Evolutionary conservation across 768 basidiomycete genomes (phyloP), one percentile per base, ranked within the genome.

Genomic region (Suillus tomentosus): DNA sequence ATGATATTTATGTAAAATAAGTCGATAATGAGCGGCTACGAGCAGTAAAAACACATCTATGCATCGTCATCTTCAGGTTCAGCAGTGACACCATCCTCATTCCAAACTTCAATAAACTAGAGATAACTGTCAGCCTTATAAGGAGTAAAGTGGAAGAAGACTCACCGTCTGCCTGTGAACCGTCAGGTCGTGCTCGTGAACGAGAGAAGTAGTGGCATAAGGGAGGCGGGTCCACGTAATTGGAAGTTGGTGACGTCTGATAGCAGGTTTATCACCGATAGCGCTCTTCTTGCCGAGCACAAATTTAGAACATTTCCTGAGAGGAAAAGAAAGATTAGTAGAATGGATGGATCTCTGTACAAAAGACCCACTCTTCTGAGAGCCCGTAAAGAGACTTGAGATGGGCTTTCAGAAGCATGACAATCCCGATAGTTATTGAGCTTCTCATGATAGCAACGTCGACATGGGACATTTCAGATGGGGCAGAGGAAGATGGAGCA

Each of bases 251-350:
- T 88, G 79, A 34, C 86, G 85, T 68, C 85, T 87, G 2, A 79
- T 74, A 5, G 88, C 92, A 15, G 91, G 83, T 71, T 88, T 92
- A 75, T 99, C 96, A 1, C 96, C 96, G 3, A 90, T 74, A 0
- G 92, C 87, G 61, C 87, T 93, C 78, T 98, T 98, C 83, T 98
- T 99, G 22, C 91, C 91, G 5, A 88, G 76, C 5, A 88, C 83
- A 72, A 92, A 97, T 76, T 95, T 98, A 54, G 84, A 81, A 68
- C 95, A 95, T 91, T 97, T 99, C 51, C 95, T 97, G 63, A 56
- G 14, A 40, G 37, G 62, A 50, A 66, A 27, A 61, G 36, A 15
- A 50, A 59, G 11, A 17, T 58, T 31, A 58, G 27, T 5, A 42
- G 1, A 42, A 50, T 51, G 61, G 24, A 37, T 62, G 39, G 39